phyloP scores from a whole-genome alignment of 2,329 filamentous ascomycete genomes.

The Malbranchea zuffiana region DNA sequence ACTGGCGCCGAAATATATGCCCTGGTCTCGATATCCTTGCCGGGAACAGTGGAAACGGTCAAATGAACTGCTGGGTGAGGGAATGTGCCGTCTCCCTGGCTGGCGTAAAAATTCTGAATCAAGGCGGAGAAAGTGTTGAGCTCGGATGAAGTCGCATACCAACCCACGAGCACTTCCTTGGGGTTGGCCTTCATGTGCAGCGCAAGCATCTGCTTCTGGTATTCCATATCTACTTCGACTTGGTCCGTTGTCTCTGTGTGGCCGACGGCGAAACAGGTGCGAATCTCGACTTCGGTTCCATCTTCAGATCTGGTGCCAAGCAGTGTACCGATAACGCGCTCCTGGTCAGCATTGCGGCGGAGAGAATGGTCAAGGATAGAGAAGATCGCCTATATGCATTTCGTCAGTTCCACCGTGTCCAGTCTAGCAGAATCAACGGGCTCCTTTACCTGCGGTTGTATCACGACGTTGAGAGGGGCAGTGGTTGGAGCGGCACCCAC shows the following conservation, averaged over 20 bases:
- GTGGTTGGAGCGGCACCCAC: slow-evolving; percentile 74
- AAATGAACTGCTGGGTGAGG: slow-evolving; percentile 96
- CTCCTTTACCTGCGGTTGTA: slow-evolving; percentile 76
- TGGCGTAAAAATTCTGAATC: slow-evolving; percentile 98
- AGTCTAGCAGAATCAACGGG: background rate
- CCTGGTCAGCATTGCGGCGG: slow-evolving; percentile 81
- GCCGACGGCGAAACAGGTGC: slow-evolving; percentile 92
- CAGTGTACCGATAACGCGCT: slow-evolving; percentile 92
- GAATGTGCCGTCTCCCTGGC: slow-evolving; percentile 91
- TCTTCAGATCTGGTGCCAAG: slow-evolving; percentile 90
- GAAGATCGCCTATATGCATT: slow-evolving; percentile 46
- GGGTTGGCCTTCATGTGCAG: slow-evolving; percentile 89
- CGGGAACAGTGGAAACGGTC: slow-evolving; percentile 82
- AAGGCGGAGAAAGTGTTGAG: slow-evolving; percentile 97
- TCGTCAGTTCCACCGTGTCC: slow-evolving; percentile 12
- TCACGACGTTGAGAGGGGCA: slow-evolving; percentile 82
- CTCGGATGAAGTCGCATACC: slow-evolving; percentile 96
- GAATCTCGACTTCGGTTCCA: slow-evolving; percentile 90
- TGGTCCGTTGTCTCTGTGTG: slow-evolving; percentile 98
- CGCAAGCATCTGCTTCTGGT: slow-evolving; percentile 98
- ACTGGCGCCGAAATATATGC: slow-evolving; percentile 95
- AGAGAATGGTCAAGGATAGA: slow-evolving; percentile 77
- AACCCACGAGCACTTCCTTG: slow-evolving; percentile 86
- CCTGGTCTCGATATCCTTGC: slow-evolving; percentile 76
- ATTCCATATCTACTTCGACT: slow-evolving; percentile 98